Conservation (phyloP, 371 early-diverging fungal species). For the Apophysomyces trapeziformis region DNA sequence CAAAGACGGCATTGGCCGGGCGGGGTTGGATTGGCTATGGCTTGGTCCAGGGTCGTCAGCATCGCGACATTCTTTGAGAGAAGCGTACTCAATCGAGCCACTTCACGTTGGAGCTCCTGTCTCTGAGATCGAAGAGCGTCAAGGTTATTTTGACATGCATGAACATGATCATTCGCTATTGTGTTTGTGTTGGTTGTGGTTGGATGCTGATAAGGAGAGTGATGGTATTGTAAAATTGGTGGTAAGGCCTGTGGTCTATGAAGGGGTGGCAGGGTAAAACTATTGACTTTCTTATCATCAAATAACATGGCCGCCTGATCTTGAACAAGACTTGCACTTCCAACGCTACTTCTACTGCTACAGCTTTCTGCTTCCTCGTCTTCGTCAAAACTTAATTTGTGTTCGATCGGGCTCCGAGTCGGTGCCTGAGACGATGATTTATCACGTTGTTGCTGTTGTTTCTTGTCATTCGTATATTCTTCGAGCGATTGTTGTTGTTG, state of each 20-base stretch:
- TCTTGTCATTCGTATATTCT: not conserved
- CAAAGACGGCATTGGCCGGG: constrained; percentile 15
- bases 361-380: constrained; percentile 6
- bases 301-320: not conserved
- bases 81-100: constrained; percentile 53
- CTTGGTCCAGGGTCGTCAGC: constrained; percentile 55
- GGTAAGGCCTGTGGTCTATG: constrained; percentile 8
- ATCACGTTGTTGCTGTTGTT: not conserved
- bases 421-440: constrained; percentile 5
- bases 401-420: constrained; percentile 12
- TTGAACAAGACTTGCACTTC: not conserved
- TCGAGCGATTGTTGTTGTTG: constrained; percentile 1
- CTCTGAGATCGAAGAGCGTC: constrained; percentile 57
- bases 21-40: constrained; percentile 27
- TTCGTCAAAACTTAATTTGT: constrained; percentile 9
- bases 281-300: not conserved
- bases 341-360: constrained; percentile 6
- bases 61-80: constrained; percentile 57
- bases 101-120: constrained; percentile 59
- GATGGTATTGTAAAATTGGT: not conserved
- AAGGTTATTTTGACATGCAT: constrained; percentile 33
- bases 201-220: constrained; percentile 1
- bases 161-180: constrained; percentile 14
- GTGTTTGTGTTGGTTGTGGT: not conserved
- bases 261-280: not conserved